phyloP scores from a whole-genome alignment of 2,329 filamentous ascomycete genomes.

The Periconia sp. region DNA sequence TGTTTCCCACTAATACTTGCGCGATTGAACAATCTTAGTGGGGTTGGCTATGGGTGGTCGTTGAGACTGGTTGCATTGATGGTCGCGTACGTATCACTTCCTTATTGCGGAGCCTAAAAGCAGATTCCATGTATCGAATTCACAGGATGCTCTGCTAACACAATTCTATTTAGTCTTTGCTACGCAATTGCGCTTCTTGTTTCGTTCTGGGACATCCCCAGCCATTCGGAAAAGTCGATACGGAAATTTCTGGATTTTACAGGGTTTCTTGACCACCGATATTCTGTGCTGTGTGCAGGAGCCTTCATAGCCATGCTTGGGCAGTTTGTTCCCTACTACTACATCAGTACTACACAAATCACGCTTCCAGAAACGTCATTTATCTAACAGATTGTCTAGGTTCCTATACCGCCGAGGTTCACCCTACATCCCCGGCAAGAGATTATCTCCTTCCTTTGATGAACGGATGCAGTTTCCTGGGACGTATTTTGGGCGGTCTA shows the following conservation, averaged over 20 bases:
- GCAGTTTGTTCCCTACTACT: conserved; percentile 34
- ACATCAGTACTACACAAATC: conserved; percentile 27
- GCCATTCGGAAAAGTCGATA: conserved; percentile 17
- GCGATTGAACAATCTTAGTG: conserved; percentile 50
- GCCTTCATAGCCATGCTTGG: conserved; percentile 33
- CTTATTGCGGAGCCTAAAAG: background rate
- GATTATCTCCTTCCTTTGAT: conserved; percentile 50
- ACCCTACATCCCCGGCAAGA: conserved; percentile 48
- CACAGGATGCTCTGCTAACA: conserved; percentile 17
- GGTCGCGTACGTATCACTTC: conserved; percentile 20
- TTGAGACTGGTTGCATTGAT: conserved; percentile 64
- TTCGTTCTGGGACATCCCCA: conserved; percentile 27
- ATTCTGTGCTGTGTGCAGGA: conserved; percentile 32
- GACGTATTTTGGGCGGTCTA: conserved; percentile 55
- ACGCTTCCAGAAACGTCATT: too few species aligned
- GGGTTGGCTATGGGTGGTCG: conserved; percentile 62
- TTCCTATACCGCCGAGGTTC: conserved; percentile 62
- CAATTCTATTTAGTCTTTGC: conserved; percentile 34
- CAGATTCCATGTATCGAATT: conserved; percentile 44
- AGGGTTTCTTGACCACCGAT: conserved; percentile 34
- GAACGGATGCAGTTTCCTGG: conserved; percentile 57
- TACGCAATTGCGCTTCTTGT: conserved; percentile 42
- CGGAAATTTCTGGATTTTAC: conserved; percentile 35
- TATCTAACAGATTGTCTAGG: conserved; percentile 52
- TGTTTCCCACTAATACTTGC: conserved; percentile 61